phyloP scores from a whole-genome alignment of 306 rosid species.

The Argentina anserina region DNA sequence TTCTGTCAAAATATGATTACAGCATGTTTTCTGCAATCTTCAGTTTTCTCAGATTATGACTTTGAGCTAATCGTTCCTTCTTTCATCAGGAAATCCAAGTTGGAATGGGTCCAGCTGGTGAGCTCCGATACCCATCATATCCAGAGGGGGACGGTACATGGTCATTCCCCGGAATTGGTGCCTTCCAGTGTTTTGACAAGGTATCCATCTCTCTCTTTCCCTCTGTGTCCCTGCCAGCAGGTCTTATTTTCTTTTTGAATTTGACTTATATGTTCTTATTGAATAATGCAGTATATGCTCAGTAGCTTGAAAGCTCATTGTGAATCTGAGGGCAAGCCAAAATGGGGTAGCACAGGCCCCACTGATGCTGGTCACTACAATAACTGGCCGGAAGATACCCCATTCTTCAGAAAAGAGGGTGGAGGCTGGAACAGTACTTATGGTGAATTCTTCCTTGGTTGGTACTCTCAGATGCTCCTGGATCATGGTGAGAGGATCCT shows the following conservation, averaged over 20 bases:
- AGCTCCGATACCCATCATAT: constrained; percentile 92
- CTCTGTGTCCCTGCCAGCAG: neutral
- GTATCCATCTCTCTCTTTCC: constrained; percentile 21
- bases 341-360: constrained; percentile 99
- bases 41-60: neutral
- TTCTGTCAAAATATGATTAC: neutral
- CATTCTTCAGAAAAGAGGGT: constrained; percentile 77
- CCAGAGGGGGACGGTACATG: constrained; percentile 92
- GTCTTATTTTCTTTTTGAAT: neutral
- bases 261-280: constrained; percentile 5
- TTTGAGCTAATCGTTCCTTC: neutral
- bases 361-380: constrained; percentile 91
- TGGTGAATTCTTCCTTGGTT: constrained; percentile 82
- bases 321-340: constrained; percentile 61
- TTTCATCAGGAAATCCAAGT: constrained; percentile 87
- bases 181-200: constrained; percentile 96
- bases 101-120: constrained; percentile 99
- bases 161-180: constrained; percentile 94
- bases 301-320: constrained; percentile 77
- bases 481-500: constrained; percentile 94
- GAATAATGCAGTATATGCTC: constrained; percentile 67
- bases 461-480: constrained; percentile 86
- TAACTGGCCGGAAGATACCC: constrained; percentile 95
- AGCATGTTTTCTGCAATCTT: neutral
- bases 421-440: constrained; percentile 75